A percentile compares a stretch with the other conserved stretches of the same genome.
Evolutionary conservation across 1,284 basidiomycete genomes (phyloP).

Genomic region (Xanthoconium separans): DNA sequence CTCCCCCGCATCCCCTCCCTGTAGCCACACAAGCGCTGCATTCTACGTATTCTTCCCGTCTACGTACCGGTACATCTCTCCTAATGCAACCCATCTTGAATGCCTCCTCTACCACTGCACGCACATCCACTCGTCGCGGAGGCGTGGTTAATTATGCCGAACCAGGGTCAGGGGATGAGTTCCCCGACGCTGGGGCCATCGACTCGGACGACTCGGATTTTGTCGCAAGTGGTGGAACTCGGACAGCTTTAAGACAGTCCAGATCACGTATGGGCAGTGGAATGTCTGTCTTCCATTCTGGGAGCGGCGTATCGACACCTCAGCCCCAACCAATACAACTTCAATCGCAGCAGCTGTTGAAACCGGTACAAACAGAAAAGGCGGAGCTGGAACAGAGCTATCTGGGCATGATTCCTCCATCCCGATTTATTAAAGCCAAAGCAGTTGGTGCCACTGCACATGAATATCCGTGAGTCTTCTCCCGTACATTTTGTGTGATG

Average conservation of each 20-base stretch:
- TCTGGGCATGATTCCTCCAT: slow-evolving; percentile 83
- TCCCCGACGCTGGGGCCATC: slow-evolving; percentile 73
- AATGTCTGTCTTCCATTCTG: slow-evolving; percentile 36
- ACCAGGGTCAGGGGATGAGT: slow-evolving; percentile 78
- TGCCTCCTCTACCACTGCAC: slow-evolving; percentile 37
- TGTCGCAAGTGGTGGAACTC: slow-evolving; percentile 49
- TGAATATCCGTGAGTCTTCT: slow-evolving; percentile 61
- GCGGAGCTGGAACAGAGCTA: slow-evolving; percentile 83
- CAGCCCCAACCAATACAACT: slow-evolving; percentile 30
- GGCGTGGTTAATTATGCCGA: slow-evolving; percentile 87
- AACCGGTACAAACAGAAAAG: slow-evolving; percentile 38
- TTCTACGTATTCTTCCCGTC: slow-evolving; percentile 87
- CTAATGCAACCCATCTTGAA: slow-evolving; percentile 87
- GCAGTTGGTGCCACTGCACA: slow-evolving; percentile 61
- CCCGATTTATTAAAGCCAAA: slow-evolving; percentile 70
- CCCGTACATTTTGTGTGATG: slow-evolving; percentile 11
- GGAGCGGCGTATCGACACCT: slow-evolving; percentile 32
- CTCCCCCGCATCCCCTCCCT: slow-evolving; percentile 52
- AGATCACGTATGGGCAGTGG: slow-evolving; percentile 38
- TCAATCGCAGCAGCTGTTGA: slow-evolving; percentile 27
- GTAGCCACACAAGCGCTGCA: slow-evolving; percentile 71
- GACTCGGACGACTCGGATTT: slow-evolving; percentile 77
- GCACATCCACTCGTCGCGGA: slow-evolving; percentile 54
- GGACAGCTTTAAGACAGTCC: slow-evolving; percentile 43
- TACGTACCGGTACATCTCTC: slow-evolving; percentile 88